Evolutionary conservation across 2,329 filamentous ascomycete genomes (phyloP), one percentile per base, ranked within the genome.

Genomic region (Neofusicoccum umdonicola): DNA sequence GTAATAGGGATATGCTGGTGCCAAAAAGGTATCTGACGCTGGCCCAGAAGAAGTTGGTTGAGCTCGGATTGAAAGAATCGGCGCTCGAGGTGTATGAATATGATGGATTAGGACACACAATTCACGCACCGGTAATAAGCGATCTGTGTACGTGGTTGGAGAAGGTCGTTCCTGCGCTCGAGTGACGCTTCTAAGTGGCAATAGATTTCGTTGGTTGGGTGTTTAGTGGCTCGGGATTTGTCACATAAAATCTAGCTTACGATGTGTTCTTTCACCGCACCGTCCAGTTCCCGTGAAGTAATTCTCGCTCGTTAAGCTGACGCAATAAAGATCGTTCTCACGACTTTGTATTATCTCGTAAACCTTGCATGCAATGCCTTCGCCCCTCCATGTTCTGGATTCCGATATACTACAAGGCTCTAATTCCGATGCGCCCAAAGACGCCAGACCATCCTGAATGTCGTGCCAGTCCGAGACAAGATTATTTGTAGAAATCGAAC

Each of bases 401-500:
- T 47, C 42, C 31, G 42, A 60, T 60, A 60, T 60, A 47, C 56
- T 60, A 60, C 56, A 60, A 60, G 56, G n/a, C 27, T 60, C 56
- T 60, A 60, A 47, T 60, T 35, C 56, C 56, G 34, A 47, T 60
- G 56, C 56, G 42, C 56, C 56, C 3, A 47, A 22, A 47, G 56
- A 58, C 56, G 56, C 41, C 41, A 60, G 27, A 60, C 56, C 56
- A 60, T 60, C 42, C 56, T 17, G 27, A 47, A 42, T 37, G n/a
- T 35, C 42, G 27, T 60, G 42, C 56, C 56, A 60, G 56, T 44
- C 31, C 42, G 13, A 47, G n/a, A 47, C 17, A 19, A 9, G 22
- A 35, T 56, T 70, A 78, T 72, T 76, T 78, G 71, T 78, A 78
- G 62, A 78, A 97, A 78, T 97, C 93, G 76, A 96, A 96, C 82